Evolutionary conservation across 2,329 filamentous ascomycete genomes (phyloP).

Genomic region (Plenodomus biglobosus): DNA sequence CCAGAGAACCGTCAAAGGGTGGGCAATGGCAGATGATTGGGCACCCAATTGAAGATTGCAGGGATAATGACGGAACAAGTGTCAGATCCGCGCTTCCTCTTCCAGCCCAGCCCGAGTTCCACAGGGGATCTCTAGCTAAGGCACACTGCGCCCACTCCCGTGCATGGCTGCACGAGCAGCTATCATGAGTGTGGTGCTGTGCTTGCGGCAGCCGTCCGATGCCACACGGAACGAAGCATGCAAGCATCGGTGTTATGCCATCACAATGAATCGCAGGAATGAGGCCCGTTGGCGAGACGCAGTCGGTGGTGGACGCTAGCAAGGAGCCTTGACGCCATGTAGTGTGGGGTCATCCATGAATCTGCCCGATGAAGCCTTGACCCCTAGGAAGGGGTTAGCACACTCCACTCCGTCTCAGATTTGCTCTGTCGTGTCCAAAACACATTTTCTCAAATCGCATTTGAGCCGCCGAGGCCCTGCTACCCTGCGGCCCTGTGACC

Average conservation of each 20-base stretch:
- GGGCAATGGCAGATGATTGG: constrained; percentile 14
- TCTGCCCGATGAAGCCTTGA: neutral
- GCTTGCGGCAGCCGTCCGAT: neutral
- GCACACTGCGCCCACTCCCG: neutral
- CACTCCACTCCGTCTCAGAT: too few species aligned
- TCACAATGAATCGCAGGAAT: neutral
- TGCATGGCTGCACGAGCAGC: constrained; percentile 2
- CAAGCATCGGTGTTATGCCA: neutral
- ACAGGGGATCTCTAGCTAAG: constrained; percentile 2
- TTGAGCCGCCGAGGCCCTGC: neutral
- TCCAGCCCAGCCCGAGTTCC: constrained; percentile 7
- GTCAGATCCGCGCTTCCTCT: constrained; percentile 10
- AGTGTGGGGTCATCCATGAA: neutral
- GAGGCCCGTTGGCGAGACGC: neutral
- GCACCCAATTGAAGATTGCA: constrained; percentile 15
- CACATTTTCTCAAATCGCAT: neutral
- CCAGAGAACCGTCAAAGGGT: constrained; percentile 10
- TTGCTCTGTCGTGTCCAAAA: neutral
- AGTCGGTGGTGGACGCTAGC: neutral
- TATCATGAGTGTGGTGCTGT: neutral
- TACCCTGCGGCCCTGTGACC: too few species aligned
- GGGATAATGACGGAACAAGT: constrained; percentile 13
- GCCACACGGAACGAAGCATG: neutral
- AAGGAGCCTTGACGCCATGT: neutral
- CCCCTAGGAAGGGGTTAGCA: too few species aligned